Evolutionary conservation across 1,139 yeast species (phyloP).

Genomic region (Arxiozyma slooffiae): DNA sequence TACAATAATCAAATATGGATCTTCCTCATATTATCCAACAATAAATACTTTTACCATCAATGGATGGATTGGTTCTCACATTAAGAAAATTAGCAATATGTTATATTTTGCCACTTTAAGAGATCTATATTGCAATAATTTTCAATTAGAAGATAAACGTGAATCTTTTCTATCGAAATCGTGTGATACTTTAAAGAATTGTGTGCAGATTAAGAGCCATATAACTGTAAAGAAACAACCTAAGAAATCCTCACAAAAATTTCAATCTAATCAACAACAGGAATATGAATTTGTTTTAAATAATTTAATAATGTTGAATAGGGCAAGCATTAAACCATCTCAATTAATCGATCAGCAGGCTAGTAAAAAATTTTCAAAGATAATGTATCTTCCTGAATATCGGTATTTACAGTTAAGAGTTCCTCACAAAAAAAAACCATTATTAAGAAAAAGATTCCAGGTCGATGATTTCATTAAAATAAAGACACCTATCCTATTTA

Average conservation of each 20-base stretch:
- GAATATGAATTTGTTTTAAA: constrained; percentile 16
- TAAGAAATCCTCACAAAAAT: constrained; percentile 3
- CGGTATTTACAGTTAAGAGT: constrained; percentile 72
- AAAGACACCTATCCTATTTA: constrained; percentile 87
- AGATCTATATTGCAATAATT: constrained; percentile 55
- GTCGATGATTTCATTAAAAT: constrained; percentile 63
- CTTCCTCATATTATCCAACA: background rate
- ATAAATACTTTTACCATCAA: constrained; percentile 31
- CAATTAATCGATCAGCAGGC: constrained; percentile 48
- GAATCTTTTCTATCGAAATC: background rate
- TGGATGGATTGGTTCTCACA: constrained; percentile 78
- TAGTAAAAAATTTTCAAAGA: constrained; percentile 23
- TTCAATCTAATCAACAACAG: constrained; percentile 1
- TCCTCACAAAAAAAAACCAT: constrained; percentile 47
- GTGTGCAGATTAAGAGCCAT: background rate
- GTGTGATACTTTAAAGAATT: background rate
- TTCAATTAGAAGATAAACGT: constrained; percentile 42
- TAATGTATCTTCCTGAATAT: constrained; percentile 61
- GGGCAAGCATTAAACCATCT: constrained; percentile 59
- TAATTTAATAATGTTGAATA: constrained; percentile 57
- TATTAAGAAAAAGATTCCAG: constrained; percentile 51
- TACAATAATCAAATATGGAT: background rate
- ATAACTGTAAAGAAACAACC: background rate
- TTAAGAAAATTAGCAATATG: constrained; percentile 48
- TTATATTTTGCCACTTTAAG: constrained; percentile 63